Conservation (phyloP, 202 grass and related monocot genomes). For the Panicum hallii region DNA sequence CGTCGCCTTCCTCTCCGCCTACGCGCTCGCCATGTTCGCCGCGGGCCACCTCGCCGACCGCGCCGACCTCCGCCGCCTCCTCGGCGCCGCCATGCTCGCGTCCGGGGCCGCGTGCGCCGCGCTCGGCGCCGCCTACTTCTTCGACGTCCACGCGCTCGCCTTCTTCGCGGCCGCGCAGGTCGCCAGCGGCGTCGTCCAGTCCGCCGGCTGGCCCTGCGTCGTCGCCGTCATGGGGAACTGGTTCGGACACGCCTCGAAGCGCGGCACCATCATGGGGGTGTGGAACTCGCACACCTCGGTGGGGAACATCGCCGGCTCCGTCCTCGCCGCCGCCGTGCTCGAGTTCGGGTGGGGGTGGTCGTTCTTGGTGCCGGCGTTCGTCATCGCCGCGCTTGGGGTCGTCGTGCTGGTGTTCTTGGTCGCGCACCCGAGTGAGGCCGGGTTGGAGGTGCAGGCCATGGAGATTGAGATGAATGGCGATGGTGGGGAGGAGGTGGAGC, state of each 20-base stretch:
- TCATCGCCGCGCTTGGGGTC: conserved; percentile 55
- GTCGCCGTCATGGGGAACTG: conserved; percentile 92
- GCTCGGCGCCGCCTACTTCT: conserved; percentile 83
- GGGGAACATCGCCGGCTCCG: conserved; percentile 84
- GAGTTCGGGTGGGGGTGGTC: conserved; percentile 97
- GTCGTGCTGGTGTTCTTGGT: conserved; percentile 67
- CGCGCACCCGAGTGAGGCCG: conserved; percentile 65
- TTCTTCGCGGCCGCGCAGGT: conserved; percentile 79
- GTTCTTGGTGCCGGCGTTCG: conserved; percentile 63
- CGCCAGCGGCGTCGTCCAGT: conserved; percentile 79
- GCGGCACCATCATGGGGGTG: conserved; percentile 86
- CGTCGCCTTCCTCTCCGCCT: conserved; percentile 84
- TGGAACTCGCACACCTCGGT: conserved; percentile 94
- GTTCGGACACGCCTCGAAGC: conserved; percentile 71
- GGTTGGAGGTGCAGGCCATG: conserved; percentile 42
- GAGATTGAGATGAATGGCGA: conserved; percentile 82
- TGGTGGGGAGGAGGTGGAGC: conserved; percentile 67
- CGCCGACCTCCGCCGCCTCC: conserved; percentile 79
- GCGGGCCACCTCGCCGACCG: conserved; percentile 91
- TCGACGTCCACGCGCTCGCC: conserved; percentile 56
- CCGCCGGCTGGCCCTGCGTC: conserved; percentile 92
- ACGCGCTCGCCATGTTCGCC: conserved; percentile 83
- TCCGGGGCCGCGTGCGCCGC: conserved; percentile 66
- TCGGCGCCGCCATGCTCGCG: conserved; percentile 74
- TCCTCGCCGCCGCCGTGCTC: conserved; percentile 80